Evolutionary conservation across 192 early-diverging fungal species (phyloP).

Genomic region (Coemansia sp.): DNA sequence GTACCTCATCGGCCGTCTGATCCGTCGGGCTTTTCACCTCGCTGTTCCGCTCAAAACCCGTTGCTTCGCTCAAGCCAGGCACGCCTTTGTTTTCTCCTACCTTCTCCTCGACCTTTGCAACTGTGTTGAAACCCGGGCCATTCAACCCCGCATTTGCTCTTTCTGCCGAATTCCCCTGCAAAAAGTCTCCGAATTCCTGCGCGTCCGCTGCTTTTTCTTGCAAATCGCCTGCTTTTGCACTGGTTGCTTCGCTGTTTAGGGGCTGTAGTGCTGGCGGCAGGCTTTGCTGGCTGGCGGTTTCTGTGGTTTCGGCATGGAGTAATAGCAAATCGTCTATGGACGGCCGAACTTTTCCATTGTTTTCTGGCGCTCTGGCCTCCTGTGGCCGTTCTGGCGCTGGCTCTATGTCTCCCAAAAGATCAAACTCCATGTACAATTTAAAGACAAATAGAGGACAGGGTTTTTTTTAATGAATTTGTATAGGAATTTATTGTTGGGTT

Average conservation of each 20-base stretch:
- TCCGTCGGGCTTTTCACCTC: background rate
- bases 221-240: background rate
- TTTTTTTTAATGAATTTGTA: too few species aligned
- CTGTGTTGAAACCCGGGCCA: too few species aligned
- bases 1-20: constrained; percentile 17
- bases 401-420: background rate
- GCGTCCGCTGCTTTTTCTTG: background rate
- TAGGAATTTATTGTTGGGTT: too few species aligned
- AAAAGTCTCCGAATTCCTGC: constrained; percentile 41
- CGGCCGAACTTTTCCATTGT: background rate
- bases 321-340: constrained; percentile 18
- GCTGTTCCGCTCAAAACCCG: too few species aligned
- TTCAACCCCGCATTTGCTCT: background rate
- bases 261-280: constrained; percentile 24
- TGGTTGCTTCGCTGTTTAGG: background rate
- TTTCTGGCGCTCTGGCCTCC: background rate
- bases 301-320: constrained; percentile 16
- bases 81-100: too few species aligned
- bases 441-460: too few species aligned
- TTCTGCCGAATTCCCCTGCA: constrained; percentile 2
- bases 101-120: background rate
- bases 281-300: background rate
- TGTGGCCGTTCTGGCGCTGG: background rate
- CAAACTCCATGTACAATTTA: background rate
- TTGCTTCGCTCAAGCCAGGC: background rate